Evolutionary conservation across 192 early-diverging fungal genomes (phyloP).

Genomic region (Spizellomyces sp.): DNA sequence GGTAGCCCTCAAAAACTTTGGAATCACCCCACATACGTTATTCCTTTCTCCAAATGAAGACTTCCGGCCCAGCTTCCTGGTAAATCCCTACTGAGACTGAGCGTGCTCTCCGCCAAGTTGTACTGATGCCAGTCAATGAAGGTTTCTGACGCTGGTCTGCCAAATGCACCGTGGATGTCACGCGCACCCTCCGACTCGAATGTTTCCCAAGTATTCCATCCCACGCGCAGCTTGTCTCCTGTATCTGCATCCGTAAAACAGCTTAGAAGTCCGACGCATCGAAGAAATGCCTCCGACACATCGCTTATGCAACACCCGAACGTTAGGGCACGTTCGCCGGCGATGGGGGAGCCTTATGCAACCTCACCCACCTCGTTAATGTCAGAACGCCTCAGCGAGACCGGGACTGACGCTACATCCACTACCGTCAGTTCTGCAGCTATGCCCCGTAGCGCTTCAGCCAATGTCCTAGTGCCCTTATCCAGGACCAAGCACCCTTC

Average conservation of each 20-base stretch:
- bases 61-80: not conserved
- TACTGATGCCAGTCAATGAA: too few relatives aligned
- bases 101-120: too few relatives aligned
- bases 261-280: not conserved
- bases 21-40: slow-evolving; percentile 67
- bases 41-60: slow-evolving; percentile 62
- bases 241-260: not conserved
- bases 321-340: too few relatives aligned
- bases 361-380: not conserved
- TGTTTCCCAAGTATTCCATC: too few relatives aligned
- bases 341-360: too few relatives aligned
- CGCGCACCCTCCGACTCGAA: too few relatives aligned
- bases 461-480: slow-evolving; percentile 8
- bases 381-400: not conserved
- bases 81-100: not conserved
- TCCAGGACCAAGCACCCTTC: not conserved
- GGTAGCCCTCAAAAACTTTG: slow-evolving; percentile 55
- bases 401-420: not conserved
- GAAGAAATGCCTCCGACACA: slow-evolving; percentile 20
- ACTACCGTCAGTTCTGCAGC: not conserved
- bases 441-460: slow-evolving; percentile 27
- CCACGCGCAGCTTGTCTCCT: not conserved
- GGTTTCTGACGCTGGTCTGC: too few relatives aligned
- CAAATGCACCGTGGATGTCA: too few relatives aligned
- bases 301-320: not conserved